A percentile compares a stretch with the other conserved stretches of the same genome.
These are phyloP conservation scores for Haplosporangium sp. DNA, from an alignment of 371 early-diverging fungal species.

Conservation along the genomic window DNA sequence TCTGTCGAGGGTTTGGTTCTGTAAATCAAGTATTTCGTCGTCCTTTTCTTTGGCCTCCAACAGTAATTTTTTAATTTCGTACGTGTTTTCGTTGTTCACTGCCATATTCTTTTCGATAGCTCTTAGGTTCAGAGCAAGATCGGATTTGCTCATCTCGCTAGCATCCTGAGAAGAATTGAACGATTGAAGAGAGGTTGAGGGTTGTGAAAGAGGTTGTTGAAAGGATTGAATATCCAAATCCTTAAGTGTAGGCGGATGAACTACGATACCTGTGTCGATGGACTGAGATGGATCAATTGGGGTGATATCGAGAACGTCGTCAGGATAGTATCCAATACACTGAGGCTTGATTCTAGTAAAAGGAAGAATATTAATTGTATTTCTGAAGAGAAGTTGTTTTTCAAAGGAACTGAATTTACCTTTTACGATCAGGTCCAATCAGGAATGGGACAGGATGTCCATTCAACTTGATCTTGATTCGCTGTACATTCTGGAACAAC, in stretches of 20 bases:
- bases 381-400: background rate
- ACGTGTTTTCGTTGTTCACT: background rate
- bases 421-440: background rate
- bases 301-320: background rate
- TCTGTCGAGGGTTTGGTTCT: conserved; percentile 5
- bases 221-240: background rate
- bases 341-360: background rate
- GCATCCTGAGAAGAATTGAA: background rate
- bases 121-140: background rate
- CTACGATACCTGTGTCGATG: background rate
- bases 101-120: background rate
- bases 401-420: background rate
- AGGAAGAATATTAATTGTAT: background rate
- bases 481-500: background rate
- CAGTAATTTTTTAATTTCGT: background rate
- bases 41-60: conserved; percentile 7
- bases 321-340: background rate
- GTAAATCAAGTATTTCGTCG: background rate
- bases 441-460: background rate
- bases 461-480: conserved; percentile 1
- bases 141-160: background rate
- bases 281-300: background rate
- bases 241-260: background rate
- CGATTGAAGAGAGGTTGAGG: background rate
- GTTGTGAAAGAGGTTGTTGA: background rate